These are phyloP conservation scores for Umbelopsis vinacea DNA, from an alignment of 192 early-diverging fungal genomes.

Conservation along the genomic window DNA sequence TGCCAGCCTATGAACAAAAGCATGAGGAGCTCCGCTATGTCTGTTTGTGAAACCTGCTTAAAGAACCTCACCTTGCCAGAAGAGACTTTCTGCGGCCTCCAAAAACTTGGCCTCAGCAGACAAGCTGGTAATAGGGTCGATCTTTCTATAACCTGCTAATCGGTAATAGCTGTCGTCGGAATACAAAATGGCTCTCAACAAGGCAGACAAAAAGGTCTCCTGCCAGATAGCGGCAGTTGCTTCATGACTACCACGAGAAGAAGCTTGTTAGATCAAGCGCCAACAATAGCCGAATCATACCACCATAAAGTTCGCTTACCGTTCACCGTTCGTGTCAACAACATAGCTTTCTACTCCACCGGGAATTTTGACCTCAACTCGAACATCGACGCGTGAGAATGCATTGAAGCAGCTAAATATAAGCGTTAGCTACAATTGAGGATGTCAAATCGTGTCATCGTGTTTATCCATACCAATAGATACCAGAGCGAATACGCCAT, in stretches of 20 bases:
- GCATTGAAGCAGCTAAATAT: constrained; percentile 92
- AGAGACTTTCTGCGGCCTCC: constrained; percentile 80
- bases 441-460: background rate
- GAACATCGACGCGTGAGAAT: constrained; percentile 94
- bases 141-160: constrained; percentile 85
- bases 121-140: constrained; percentile 83
- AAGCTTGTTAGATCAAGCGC: background rate
- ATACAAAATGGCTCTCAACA: constrained; percentile 90
- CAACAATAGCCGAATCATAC: background rate
- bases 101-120: constrained; percentile 80
- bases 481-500: constrained; percentile 67
- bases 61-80: constrained; percentile 72
- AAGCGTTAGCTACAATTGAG: background rate
- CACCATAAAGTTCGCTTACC: constrained; percentile 42
- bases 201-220: constrained; percentile 85
- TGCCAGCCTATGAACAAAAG: constrained; percentile 71
- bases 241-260: constrained; percentile 55
- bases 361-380: constrained; percentile 98
- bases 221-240: constrained; percentile 85
- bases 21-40: background rate
- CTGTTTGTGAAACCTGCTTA: background rate
- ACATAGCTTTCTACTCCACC: constrained; percentile 95
- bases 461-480: constrained; percentile 56
- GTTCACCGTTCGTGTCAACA: constrained; percentile 89
- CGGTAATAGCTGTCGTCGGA: constrained; percentile 86